Conservation (phyloP, 179 eudicot genomes). For the Beta corolliflora region DNA sequence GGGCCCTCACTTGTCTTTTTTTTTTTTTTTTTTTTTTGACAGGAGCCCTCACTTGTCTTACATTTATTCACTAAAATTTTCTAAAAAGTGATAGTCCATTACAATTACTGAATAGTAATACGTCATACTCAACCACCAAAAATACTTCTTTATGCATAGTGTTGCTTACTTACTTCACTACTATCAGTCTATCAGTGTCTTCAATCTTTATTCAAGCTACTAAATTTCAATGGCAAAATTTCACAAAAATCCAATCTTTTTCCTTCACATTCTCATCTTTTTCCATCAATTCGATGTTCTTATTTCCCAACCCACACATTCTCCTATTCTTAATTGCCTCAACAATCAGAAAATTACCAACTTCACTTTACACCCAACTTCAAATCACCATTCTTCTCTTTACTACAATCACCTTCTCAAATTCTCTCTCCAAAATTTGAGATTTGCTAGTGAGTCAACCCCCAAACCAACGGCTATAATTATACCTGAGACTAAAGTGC, state of each 20-base stretch:
- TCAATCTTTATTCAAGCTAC: neutral
- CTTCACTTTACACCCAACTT: slow-evolving; percentile 37
- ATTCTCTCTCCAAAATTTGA: slow-evolving; percentile 67
- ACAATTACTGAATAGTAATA: no score
- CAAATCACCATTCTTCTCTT: slow-evolving; percentile 7
- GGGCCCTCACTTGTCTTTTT: no score
- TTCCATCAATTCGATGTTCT: neutral
- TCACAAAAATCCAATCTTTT: neutral
- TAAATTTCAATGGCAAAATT: slow-evolving; percentile 23
- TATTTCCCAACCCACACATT: slow-evolving; percentile 6
- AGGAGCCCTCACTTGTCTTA: no score
- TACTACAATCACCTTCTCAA: slow-evolving; percentile 36
- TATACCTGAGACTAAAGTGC: slow-evolving; percentile 47
- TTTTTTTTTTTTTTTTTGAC: no score
- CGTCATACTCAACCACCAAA: no score
- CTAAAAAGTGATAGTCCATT: no score
- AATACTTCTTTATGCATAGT: no score
- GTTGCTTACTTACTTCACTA: neutral
- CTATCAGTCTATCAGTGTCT: neutral
- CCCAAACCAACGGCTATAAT: slow-evolving; percentile 59
- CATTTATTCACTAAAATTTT: no score
- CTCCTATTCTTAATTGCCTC: slow-evolving; percentile 39
- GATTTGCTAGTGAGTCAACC: slow-evolving; percentile 25
- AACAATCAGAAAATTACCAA: slow-evolving; percentile 40
- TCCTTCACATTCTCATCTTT: neutral